Percentiles rank a stretch among this genome's conserved stretches.
Evolutionary conservation across 2,329 filamentous ascomycete species (phyloP).

Genomic region (Trichoderma koningiopsis): DNA sequence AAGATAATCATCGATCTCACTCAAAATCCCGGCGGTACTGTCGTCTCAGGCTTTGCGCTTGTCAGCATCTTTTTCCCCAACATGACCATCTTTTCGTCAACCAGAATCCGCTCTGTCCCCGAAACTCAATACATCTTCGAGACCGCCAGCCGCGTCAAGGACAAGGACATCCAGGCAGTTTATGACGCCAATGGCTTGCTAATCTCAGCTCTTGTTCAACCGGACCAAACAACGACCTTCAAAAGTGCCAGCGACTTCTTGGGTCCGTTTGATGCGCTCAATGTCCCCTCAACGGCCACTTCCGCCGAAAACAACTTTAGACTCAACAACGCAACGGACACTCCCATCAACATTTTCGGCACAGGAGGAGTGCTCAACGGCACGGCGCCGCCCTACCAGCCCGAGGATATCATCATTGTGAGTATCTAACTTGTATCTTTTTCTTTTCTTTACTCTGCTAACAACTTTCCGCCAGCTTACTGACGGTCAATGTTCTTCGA

Average conservation of each 20-base stretch:
- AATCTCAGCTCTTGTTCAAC: not conserved
- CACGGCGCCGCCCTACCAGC: slow-evolving; percentile 36
- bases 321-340: not conserved
- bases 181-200: not conserved
- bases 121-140: not conserved
- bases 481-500: slow-evolving; percentile 62
- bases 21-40: slow-evolving; percentile 60
- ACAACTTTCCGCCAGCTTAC: slow-evolving; percentile 6
- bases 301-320: not conserved
- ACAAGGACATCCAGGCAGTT: not conserved
- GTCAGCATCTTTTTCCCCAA: slow-evolving; percentile 48
- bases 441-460: not conserved
- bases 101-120: slow-evolving; percentile 23
- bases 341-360: slow-evolving; percentile 12
- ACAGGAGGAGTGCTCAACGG: slow-evolving; percentile 17
- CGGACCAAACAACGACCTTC: slow-evolving; percentile 7
- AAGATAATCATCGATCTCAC: slow-evolving; percentile 67
- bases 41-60: slow-evolving; percentile 49
- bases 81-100: slow-evolving; percentile 15
- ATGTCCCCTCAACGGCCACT: slow-evolving; percentile 9
- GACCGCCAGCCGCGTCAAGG: not conserved
- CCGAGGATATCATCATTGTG: slow-evolving; percentile 47
- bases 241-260: not conserved
- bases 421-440: slow-evolving; percentile 30
- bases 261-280: not conserved